Base-by-base conservation (phyloP, 2,329 filamentous ascomycete genomes). In the Whalleya microplaca region DNA sequence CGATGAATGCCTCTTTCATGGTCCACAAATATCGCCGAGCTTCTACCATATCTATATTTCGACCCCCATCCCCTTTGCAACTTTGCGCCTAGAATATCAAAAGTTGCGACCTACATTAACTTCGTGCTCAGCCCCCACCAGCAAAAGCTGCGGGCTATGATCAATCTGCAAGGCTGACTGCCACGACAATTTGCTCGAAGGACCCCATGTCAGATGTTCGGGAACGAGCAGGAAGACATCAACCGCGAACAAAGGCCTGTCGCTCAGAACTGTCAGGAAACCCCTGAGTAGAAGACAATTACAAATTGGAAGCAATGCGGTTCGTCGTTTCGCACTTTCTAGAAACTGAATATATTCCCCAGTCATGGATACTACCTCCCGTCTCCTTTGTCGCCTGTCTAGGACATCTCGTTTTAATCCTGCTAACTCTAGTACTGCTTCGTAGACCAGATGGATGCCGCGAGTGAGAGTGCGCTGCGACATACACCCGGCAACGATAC, bases 381-480 rank as follows among this genome's bases (percentile, higher is more conserved):
- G 48, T 41, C 52, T 45, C 54, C 64, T 66, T 66, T 65, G 61
- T 64, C 51, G 54, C 45, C 50, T 64, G 59, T 63, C 49, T 64
- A 40, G 56, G 54, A 41, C 45, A 51, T 52, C 37, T 44, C 43
- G 47, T 58, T 57, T 58, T 60, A 40, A 46, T 52, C 46, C 21
- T 55, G 42, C 57, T 61, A 58, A 64, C 51, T 58, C 64, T 63
- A 4, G 16, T 27, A 57, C 57, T 65, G 55, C 60, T 45, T 23
- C 62, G 41, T 55, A 80, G 78, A 75, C 71, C 75, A 77, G 72
- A 83, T 83, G 80, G 80, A 80, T 67, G 74, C 80, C 68, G 78
- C 75, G 67, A 80, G 76, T 77, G 79, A 83, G 66, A 79, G 75
- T 71, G 75, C 75, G 67, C 77, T 77, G 69, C 73, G 76, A 71